Evolutionary conservation across 2,329 filamentous ascomycete species (phyloP).

Genomic region (Pyrenophora graminea): DNA sequence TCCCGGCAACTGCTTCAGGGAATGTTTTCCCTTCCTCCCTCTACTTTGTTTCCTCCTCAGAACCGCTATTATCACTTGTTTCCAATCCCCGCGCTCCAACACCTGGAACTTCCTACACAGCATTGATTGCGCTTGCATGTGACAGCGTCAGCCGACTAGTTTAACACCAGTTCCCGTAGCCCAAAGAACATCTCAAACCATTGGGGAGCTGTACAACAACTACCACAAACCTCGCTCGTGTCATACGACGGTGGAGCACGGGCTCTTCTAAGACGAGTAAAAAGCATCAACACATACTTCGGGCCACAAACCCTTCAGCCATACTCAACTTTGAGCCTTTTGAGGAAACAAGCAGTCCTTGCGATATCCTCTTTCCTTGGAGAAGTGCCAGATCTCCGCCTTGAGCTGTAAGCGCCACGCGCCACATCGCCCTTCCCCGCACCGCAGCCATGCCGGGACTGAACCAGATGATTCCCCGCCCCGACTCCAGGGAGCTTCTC

Average conservation of each 20-base stretch:
- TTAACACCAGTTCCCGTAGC: conserved; percentile 10
- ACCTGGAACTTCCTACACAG: conserved; percentile 16
- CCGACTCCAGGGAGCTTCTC: conserved; percentile 61
- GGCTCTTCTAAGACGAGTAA: background rate
- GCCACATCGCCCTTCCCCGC: background rate
- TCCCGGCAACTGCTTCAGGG: conserved; percentile 8
- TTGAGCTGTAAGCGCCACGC: background rate
- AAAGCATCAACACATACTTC: conserved; percentile 1
- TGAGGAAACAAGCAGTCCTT: background rate
- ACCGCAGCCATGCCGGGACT: conserved; percentile 50
- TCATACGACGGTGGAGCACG: background rate
- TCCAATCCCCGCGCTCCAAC: conserved; percentile 16
- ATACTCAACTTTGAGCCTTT: background rate
- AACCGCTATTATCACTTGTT: background rate
- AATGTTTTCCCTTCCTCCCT: conserved; percentile 8
- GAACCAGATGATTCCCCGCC: conserved; percentile 56
- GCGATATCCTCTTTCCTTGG: background rate
- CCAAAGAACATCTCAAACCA: background rate
- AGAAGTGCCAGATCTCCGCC: background rate
- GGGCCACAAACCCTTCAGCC: background rate
- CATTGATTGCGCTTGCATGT: conserved; percentile 33
- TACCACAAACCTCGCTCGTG: background rate
- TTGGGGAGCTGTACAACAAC: conserved; percentile 1
- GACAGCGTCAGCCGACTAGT: conserved; percentile 28
- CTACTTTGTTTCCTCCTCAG: background rate